A percentile compares a stretch with the other conserved stretches of the same genome.
phyloP scores from a whole-genome alignment of 306 rosid genomes.

The Glycine tomentella region DNA sequence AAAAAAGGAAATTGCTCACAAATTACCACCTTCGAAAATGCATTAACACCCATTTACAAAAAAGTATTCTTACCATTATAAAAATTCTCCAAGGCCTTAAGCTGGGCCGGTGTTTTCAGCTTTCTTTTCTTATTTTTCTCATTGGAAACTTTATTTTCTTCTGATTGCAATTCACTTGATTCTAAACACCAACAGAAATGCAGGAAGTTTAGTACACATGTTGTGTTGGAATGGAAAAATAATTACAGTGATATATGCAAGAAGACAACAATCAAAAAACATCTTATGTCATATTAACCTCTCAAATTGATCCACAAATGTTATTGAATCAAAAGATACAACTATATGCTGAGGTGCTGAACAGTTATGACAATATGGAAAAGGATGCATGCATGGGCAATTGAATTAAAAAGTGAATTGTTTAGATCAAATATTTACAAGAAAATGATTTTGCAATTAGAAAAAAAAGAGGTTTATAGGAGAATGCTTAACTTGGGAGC shows the following conservation, averaged over 20 bases:
- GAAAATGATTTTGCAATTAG: too few species aligned
- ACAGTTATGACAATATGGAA: conserved; percentile 4
- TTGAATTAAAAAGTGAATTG: neutral
- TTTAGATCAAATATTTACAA: too few species aligned
- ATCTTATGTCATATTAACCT: neutral
- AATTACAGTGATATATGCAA: neutral
- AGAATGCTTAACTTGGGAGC: too few species aligned
- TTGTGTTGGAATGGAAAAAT: neutral
- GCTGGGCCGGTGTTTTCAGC: conserved; percentile 88
- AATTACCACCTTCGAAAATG: conserved; percentile 31
- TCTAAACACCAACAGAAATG: conserved; percentile 62
- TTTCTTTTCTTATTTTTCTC: conserved; percentile 81
- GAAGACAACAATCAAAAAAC: conserved; percentile 27
- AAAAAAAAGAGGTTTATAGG: too few species aligned
- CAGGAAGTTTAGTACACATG: conserved; percentile 17
- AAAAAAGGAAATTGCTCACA: conserved; percentile 32
- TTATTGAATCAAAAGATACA: conserved; percentile 32
- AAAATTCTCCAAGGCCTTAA: conserved; percentile 81
- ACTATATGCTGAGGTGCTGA: neutral
- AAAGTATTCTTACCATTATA: conserved; percentile 69
- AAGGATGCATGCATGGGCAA: conserved; percentile 7
- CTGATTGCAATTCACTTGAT: conserved; percentile 67
- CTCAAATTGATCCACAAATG: conserved; percentile 31
- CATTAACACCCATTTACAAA: conserved; percentile 37
- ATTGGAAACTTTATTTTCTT: conserved; percentile 70